These are phyloP conservation scores for Maudiozyma humilis DNA, from an alignment of 1,139 yeast genomes.

Conservation along the genomic window DNA sequence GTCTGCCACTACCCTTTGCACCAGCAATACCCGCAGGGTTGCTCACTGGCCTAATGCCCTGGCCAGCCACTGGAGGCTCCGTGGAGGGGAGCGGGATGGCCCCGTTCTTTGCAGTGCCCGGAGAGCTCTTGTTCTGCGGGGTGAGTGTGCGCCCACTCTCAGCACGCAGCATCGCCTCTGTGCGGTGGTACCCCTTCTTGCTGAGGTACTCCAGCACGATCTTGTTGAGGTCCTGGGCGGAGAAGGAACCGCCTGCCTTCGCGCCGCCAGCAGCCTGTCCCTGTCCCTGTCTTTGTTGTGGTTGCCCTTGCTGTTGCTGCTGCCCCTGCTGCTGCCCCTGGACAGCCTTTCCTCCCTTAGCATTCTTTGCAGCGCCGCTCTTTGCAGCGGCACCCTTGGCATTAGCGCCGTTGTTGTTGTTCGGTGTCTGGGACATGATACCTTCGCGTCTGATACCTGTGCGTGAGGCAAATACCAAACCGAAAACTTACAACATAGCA, in stretches of 20 bases:
- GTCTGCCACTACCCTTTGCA: slow-evolving; percentile 15
- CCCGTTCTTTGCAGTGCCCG: slow-evolving; percentile 26
- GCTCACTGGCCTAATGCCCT: slow-evolving; percentile 32
- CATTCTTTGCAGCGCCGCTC: background rate
- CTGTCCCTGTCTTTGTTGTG: background rate
- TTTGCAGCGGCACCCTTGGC: background rate
- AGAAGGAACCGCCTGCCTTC: slow-evolving; percentile 30
- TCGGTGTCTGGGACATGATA: too few species aligned
- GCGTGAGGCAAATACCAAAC: too few species aligned
- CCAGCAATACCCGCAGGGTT: slow-evolving; percentile 31
- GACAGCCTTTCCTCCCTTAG: background rate
- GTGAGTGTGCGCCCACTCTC: slow-evolving; percentile 73
- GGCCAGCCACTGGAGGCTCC: slow-evolving; percentile 29
- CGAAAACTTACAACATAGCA: too few species aligned
- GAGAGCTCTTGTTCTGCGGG: slow-evolving; percentile 39
- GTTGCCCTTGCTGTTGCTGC: background rate
- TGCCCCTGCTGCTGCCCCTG: background rate
- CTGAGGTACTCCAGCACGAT: slow-evolving; percentile 86
- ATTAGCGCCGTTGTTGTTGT: background rate
- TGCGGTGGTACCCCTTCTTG: slow-evolving; percentile 87
- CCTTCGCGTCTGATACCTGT: too few species aligned
- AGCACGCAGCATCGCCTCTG: slow-evolving; percentile 87
- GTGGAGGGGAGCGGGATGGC: slow-evolving; percentile 30
- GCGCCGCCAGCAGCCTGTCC: slow-evolving; percentile 2
- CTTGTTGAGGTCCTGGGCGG: slow-evolving; percentile 77